phyloP scores from a whole-genome alignment of 148 eudicot genomes.

The Salicornia ramosissima region DNA sequence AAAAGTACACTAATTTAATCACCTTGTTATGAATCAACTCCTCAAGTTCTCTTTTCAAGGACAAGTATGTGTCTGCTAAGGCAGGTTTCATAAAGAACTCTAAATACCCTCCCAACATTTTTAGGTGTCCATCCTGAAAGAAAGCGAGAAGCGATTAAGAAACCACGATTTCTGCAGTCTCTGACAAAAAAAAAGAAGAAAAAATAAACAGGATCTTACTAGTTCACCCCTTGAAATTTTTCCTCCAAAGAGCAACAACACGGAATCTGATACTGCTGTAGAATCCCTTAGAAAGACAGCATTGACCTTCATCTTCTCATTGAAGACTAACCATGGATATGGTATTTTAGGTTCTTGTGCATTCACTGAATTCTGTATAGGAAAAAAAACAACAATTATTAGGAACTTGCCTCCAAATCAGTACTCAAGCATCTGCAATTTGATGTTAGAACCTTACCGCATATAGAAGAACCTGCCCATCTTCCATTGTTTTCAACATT shows the following conservation, averaged over 20 bases:
- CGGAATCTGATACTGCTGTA: constrained; percentile 89
- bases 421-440: neutral
- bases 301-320: constrained; percentile 93
- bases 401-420: neutral
- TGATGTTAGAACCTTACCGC: constrained; percentile 43
- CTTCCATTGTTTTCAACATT: constrained; percentile 94
- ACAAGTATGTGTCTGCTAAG: constrained; percentile 61
- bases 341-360: constrained; percentile 70
- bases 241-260: constrained; percentile 85
- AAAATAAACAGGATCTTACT: constrained; percentile 32
- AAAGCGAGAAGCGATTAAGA: neutral
- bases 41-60: constrained; percentile 64
- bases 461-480: constrained; percentile 80
- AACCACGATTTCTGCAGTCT: neutral
- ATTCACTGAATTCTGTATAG: constrained; percentile 74
- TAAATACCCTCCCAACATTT: constrained; percentile 93
- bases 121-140: constrained; percentile 79
- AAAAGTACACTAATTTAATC: neutral
- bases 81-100: constrained; percentile 90
- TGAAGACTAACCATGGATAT: constrained; percentile 92
- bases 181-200: constrained; percentile 7
- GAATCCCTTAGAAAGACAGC: constrained; percentile 90
- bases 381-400: constrained; percentile 10
- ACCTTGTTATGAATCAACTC: constrained; percentile 80
- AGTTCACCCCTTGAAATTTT: constrained; percentile 54